A percentile compares a stretch with the other conserved stretches of the same genome.
These are phyloP conservation scores for Nemania sp. DNA, from an alignment of 2,329 filamentous ascomycete genomes.

Conservation along the genomic window DNA sequence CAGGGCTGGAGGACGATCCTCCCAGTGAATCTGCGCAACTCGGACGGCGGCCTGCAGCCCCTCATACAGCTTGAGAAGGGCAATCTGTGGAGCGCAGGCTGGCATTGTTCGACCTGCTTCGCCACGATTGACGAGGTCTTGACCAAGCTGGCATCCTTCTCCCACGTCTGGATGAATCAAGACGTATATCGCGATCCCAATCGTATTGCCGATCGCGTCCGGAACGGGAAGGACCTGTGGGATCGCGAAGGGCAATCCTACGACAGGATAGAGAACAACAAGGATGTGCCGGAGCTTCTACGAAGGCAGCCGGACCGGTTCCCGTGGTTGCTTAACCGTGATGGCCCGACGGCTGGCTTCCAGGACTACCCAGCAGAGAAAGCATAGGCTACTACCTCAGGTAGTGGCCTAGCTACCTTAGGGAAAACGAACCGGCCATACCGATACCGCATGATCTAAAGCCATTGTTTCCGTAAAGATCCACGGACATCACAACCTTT, in stretches of 20 bases:
- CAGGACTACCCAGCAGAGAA: conserved; percentile 46
- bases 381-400: not conserved
- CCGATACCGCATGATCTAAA: too few relatives aligned
- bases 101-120: conserved; percentile 68
- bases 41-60: conserved; percentile 48
- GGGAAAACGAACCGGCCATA: not conserved
- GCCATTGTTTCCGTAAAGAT: not conserved
- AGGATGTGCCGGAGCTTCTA: conserved; percentile 58
- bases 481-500: not conserved
- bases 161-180: conserved; percentile 58
- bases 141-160: conserved; percentile 61
- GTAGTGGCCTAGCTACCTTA: not conserved
- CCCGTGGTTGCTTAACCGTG: conserved; percentile 51
- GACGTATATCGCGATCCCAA: conserved; percentile 51
- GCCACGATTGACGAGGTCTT: conserved; percentile 58
- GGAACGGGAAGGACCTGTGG: conserved; percentile 60
- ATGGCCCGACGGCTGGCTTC: conserved; percentile 54
- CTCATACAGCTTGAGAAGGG: conserved; percentile 49
- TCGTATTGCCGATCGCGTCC: conserved; percentile 55
- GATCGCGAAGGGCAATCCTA: conserved; percentile 54
- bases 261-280: conserved; percentile 53
- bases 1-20: conserved; percentile 53
- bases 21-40: conserved; percentile 58
- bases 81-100: conserved; percentile 41
- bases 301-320: conserved; percentile 46